Evolutionary conservation across 2,329 filamentous ascomycete genomes (phyloP), one percentile per base, ranked within the genome.

Genomic region (Fusarium agapanthi): DNA sequence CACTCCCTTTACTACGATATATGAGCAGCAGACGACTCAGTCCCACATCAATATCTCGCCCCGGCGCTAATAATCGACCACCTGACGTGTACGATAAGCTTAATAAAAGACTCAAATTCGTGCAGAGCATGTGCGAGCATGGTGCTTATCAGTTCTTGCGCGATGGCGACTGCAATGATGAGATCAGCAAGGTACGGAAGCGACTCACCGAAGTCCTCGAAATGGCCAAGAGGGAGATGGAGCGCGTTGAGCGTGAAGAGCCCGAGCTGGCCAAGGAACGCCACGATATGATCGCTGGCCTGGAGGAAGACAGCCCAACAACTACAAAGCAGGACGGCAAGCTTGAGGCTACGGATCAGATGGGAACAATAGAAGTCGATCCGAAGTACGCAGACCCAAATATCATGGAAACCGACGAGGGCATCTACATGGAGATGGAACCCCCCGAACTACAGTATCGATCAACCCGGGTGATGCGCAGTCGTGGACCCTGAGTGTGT

Each of bases 91-190:
- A 92, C 78, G 93, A 97, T 72, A 86, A 89, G 47, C 86, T 95
- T 3, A 95, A 97, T 79, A 93, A 92, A 78, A 88, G 89, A 1
- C 85, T 98, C 30, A 95, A 97, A 79, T 89, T 89, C 71, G 92
- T 94, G 11, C 94, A 97, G 80, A 88, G 88, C 62, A 89, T 94
- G 76, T 97, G 93, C 79, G 95, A 98, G 83, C 91, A 91, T 59
- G 95, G 93, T 6, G 95, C 95, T 0, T 94, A 97, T 78, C 93
- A 96, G 77, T 94, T 96, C 67, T 85, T 98, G n/a, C 90, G 95
- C 28, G 92, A 95, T 59, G 95, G 95, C 18, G 92, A 96, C 77
- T 97, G 95, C 81, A 88, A 86, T n/a, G 88, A 89, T 24, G 93
- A 97, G 80, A 87, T 97, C 43, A 85, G 86, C 30, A 91, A 90